These are phyloP conservation scores for Rubroboletus pulcherrimus DNA, from an alignment of 768 basidiomycete species.

Conservation along the genomic window DNA sequence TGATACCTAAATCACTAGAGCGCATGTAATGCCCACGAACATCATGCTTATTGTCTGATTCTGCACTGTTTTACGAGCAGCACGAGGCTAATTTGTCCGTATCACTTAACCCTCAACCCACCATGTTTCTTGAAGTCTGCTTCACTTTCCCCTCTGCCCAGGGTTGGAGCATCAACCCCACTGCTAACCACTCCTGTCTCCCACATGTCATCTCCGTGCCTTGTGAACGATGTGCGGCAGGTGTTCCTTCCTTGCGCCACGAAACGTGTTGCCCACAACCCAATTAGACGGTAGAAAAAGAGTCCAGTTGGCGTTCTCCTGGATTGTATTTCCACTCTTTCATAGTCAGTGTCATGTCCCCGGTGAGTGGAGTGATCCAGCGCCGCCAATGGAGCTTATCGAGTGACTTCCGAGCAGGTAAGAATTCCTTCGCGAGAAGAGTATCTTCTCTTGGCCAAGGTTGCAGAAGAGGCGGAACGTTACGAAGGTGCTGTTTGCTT, in stretches of 20 bases:
- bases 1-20: neutral
- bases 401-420: constrained; percentile 18
- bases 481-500: constrained; percentile 61
- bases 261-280: constrained; percentile 30
- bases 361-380: constrained; percentile 21
- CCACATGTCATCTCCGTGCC: constrained; percentile 11
- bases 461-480: constrained; percentile 85
- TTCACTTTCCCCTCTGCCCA: constrained; percentile 28
- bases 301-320: constrained; percentile 1
- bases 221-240: constrained; percentile 13
- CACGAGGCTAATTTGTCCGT: constrained; percentile 13
- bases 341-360: constrained; percentile 22
- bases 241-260: constrained; percentile 11
- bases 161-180: constrained; percentile 17
- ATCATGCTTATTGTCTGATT: neutral
- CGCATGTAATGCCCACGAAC: neutral
- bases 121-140: constrained; percentile 9
- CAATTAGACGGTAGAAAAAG: constrained; percentile 30
- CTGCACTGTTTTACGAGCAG: neutral
- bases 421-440: constrained; percentile 37
- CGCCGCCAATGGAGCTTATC: neutral
- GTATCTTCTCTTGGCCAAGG: constrained; percentile 64
- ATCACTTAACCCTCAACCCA: constrained; percentile 29
- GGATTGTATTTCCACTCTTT: constrained; percentile 7
- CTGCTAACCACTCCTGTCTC: constrained; percentile 2